Base-by-base conservation (phyloP, 192 early-diverging fungal species). In the Backusella australiensis region DNA sequence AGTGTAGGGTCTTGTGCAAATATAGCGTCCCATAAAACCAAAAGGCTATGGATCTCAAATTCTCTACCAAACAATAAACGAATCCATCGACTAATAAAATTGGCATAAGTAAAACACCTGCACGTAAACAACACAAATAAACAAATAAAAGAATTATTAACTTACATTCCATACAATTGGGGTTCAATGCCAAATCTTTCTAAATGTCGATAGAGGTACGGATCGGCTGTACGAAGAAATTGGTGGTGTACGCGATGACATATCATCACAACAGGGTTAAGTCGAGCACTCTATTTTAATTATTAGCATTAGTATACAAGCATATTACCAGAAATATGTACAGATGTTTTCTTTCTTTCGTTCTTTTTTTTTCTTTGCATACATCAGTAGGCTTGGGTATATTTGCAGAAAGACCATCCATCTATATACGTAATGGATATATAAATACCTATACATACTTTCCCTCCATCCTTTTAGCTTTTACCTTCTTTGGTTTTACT, bases 31-130 rank as follows among this genome's bases (percentile, higher is more conserved):
- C 97, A 99, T 26, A 99, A 82, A n/a, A 67, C 67, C 17, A 96
- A 69, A 19, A 95, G 81, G 29, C 94, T 82, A 6, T 88, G 77
- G 26, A 97, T 86, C 4, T 88, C 71, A 56, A 99, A 93, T 82
- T 99, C 97, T 35, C 97, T 84, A 15, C 94, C 92, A 88, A 97
- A 99, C 11, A 99, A 87, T 38, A 99, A 82, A 41, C 97, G 87
- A 66, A 96, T 85, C 97, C 97, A 99, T 19, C 96, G 92, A 69
- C 92, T 91, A 53, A 41, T 66, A 52, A 44, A 29, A 21, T 17
- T 6, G 26, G 21, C 29, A 67, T 32, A 56, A n/a, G 0, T 7
- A 59, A 15, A 59, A 12, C 34, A 15, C 42, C 23, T 29, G 19
- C 23, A 29, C 26, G 17, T 49, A 19, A 44, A 19, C 4, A 39